Conservation (phyloP, 2,329 filamentous ascomycete species). For the Immersiporthe knoxdaviesiana region DNA sequence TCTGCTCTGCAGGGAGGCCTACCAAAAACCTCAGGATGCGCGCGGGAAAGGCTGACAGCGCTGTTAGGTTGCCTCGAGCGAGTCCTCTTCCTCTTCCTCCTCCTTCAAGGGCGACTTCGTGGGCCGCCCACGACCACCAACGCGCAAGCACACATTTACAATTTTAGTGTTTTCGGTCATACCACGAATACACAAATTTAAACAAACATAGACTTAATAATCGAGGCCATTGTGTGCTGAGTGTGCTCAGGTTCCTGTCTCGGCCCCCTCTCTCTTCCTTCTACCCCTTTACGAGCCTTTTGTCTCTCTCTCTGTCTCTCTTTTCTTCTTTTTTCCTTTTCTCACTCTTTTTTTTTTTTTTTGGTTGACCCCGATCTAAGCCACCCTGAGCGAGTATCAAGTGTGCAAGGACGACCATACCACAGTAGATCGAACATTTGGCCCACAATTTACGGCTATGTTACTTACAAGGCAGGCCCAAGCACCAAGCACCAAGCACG, state of each 20-base stretch:
- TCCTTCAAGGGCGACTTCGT: neutral
- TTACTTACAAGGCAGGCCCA: neutral
- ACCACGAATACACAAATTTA: neutral
- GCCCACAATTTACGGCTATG: slow-evolving; percentile 7
- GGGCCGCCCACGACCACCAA: neutral
- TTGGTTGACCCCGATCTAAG: neutral
- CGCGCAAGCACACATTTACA: neutral
- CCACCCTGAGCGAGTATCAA: slow-evolving; percentile 7
- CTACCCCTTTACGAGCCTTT: neutral
- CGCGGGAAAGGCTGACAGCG: neutral
- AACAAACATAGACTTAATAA: neutral
- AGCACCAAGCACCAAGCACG: too few species aligned
- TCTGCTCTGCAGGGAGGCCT: neutral
- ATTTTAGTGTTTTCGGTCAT: neutral
- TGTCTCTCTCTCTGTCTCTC: neutral
- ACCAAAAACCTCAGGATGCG: neutral
- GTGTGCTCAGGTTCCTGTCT: neutral
- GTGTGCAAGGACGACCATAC: neutral
- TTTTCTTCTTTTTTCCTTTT: too few species aligned
- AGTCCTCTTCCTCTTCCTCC: neutral
- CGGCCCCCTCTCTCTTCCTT: neutral
- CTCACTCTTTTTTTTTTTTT: neutral
- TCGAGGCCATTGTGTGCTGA: neutral
- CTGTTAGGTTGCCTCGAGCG: too few species aligned
- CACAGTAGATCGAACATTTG: neutral